phyloP scores from a whole-genome alignment of 208 protist genomes.

The Trypanosoma theileri region DNA sequence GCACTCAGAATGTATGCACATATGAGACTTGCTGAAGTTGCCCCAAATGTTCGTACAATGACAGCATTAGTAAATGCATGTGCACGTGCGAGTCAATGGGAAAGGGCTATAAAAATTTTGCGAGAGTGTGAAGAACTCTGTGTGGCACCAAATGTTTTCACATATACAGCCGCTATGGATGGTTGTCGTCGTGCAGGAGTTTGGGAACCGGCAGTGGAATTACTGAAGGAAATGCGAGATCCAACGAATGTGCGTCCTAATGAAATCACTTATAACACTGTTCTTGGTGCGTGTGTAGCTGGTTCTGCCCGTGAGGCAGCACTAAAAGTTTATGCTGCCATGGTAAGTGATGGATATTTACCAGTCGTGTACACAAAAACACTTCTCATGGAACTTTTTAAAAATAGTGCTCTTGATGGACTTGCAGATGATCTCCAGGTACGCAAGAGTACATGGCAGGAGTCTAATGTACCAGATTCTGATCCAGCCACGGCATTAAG shows the following conservation, averaged over 20 bases:
- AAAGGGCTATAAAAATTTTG: constrained; percentile 69
- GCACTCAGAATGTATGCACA: constrained; percentile 75
- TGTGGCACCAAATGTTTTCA: constrained; percentile 84
- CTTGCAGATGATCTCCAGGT: constrained; percentile 61
- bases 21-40: constrained; percentile 69
- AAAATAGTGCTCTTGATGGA: constrained; percentile 56
- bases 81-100: constrained; percentile 64
- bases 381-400: constrained; percentile 53
- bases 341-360: constrained; percentile 77
- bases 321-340: constrained; percentile 72
- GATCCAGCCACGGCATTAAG: constrained; percentile 73
- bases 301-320: constrained; percentile 50
- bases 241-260: constrained; percentile 69
- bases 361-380: constrained; percentile 69
- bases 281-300: constrained; percentile 62
- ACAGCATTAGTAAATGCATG: constrained; percentile 69
- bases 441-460: constrained; percentile 38
- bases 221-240: constrained; percentile 62
- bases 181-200: constrained; percentile 74
- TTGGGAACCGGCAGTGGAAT: constrained; percentile 56
- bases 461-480: constrained; percentile 63
- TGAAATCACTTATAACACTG: constrained; percentile 86
- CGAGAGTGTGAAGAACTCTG: constrained; percentile 75
- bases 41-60: constrained; percentile 83
- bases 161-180: constrained; percentile 89